phyloP scores from a whole-genome alignment of 1,284 basidiomycete species.

The Boletus hoseneyae region DNA sequence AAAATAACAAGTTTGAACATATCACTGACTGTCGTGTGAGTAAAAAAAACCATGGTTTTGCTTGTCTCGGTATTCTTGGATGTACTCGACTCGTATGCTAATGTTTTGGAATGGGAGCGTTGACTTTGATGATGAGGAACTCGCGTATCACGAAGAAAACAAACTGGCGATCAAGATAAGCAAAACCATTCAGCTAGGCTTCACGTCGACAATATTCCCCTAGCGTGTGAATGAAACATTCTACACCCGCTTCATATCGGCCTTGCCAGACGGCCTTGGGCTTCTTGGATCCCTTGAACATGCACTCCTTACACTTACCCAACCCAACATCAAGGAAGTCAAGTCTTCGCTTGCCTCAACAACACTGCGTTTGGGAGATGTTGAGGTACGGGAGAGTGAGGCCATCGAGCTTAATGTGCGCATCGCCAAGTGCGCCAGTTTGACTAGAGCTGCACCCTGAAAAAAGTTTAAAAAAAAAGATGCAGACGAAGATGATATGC shows the following conservation, averaged over 20 bases:
- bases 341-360: conserved; percentile 65
- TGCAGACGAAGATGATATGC: conserved; percentile 25
- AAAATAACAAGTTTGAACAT: conserved; percentile 66
- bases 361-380: conserved; percentile 73
- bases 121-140: conserved; percentile 79
- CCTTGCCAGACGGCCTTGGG: conserved; percentile 41
- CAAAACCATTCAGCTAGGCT: not conserved
- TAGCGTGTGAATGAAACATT: conserved; percentile 80
- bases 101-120: conserved; percentile 56
- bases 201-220: conserved; percentile 3
- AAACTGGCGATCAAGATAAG: conserved; percentile 71
- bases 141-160: conserved; percentile 59
- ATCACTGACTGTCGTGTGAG: conserved; percentile 63
- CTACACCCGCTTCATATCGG: conserved; percentile 53
- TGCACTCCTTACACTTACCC: conserved; percentile 65
- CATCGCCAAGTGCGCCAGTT: conserved; percentile 80
- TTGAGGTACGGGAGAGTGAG: conserved; percentile 58
- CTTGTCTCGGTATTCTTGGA: no score
- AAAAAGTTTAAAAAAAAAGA: conserved; percentile 64
- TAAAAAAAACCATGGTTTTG: conserved; percentile 13
- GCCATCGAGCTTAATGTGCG: conserved; percentile 76
- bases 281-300: conserved; percentile 69
- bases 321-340: conserved; percentile 65
- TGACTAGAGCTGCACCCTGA: conserved; percentile 72
- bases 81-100: not conserved